Evolutionary conservation across 352 stramenopile species (phyloP).

Genomic region (Pythium guiyangense): DNA sequence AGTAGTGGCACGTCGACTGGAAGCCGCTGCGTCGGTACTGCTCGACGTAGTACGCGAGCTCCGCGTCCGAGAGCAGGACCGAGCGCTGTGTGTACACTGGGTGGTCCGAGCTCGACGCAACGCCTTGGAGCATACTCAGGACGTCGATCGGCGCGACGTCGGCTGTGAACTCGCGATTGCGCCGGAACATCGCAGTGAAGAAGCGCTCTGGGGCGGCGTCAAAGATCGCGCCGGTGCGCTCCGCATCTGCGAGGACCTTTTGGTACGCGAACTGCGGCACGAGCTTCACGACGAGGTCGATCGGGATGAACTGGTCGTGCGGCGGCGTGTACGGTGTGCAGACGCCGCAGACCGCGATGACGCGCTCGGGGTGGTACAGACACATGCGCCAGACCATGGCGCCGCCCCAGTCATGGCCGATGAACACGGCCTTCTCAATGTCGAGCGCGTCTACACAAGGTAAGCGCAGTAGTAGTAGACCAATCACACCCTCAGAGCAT

Average conservation of each 20-base stretch:
- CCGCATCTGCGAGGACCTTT: slow-evolving; percentile 40
- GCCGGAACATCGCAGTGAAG: slow-evolving; percentile 47
- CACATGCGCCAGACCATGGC: slow-evolving; percentile 65
- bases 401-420: slow-evolving; percentile 74
- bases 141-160: slow-evolving; percentile 11
- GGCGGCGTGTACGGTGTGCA: slow-evolving; percentile 67
- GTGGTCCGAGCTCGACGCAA: slow-evolving; percentile 12
- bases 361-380: slow-evolving; percentile 55
- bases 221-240: slow-evolving; percentile 31
- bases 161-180: slow-evolving; percentile 29
- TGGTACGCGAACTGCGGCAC: slow-evolving; percentile 66
- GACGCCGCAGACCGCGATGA: slow-evolving; percentile 48
- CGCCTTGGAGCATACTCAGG: slow-evolving; percentile 10
- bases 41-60: slow-evolving; percentile 59
- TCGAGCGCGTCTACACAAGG: slow-evolving; percentile 43
- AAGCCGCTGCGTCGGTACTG: slow-evolving; percentile 55
- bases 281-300: slow-evolving; percentile 40
- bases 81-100: slow-evolving; percentile 33
- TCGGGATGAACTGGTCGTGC: slow-evolving; percentile 24
- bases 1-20: slow-evolving; percentile 51
- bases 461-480: neutral
- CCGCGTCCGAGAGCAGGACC: slow-evolving; percentile 38
- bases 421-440: slow-evolving; percentile 61
- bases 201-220: slow-evolving; percentile 38
- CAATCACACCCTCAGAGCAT: no score